phyloP scores from a whole-genome alignment of 768 basidiomycete species.

The Leccinum disarticulatum region DNA sequence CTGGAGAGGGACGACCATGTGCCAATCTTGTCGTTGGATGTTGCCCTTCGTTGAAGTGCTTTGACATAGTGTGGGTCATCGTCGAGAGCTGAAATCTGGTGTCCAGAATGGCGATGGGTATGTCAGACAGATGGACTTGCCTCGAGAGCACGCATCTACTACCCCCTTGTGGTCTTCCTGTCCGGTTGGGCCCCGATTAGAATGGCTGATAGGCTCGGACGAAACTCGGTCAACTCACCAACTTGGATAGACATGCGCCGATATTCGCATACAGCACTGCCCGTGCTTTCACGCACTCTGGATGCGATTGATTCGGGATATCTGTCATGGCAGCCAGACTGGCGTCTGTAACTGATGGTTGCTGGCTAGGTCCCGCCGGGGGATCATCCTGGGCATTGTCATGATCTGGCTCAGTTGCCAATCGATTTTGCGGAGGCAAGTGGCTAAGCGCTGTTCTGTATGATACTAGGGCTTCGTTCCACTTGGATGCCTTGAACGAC shows the following conservation, averaged over 20 bases:
- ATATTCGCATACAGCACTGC: constrained; percentile 85
- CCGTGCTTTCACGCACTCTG: constrained; percentile 55
- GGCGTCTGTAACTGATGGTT: constrained; percentile 11
- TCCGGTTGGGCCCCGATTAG: constrained; percentile 2
- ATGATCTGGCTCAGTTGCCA: constrained; percentile 15
- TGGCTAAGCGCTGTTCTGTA: constrained; percentile 70
- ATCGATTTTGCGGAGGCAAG: constrained; percentile 51
- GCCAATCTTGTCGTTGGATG: constrained; percentile 75
- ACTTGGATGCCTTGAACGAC: constrained; percentile 61
- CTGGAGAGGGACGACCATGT: constrained; percentile 82
- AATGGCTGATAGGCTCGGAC: background rate
- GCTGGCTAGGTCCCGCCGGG: constrained; percentile 17
- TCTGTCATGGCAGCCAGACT: constrained; percentile 9
- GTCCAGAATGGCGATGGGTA: background rate
- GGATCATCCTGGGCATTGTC: constrained; percentile 21
- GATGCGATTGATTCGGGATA: constrained; percentile 36
- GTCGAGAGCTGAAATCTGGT: constrained; percentile 58
- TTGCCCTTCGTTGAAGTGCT: constrained; percentile 85
- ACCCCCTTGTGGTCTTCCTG: constrained; percentile 80
- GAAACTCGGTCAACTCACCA: constrained; percentile 47
- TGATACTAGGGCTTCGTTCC: constrained; percentile 67
- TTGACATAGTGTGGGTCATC: constrained; percentile 88
- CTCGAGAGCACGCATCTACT: constrained; percentile 78
- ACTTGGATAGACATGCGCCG: constrained; percentile 78
- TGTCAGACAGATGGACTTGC: constrained; percentile 32